These are phyloP conservation scores for Maudiozyma pseudohumilis DNA, from an alignment of 805 yeast genomes.

Conservation along the genomic window DNA sequence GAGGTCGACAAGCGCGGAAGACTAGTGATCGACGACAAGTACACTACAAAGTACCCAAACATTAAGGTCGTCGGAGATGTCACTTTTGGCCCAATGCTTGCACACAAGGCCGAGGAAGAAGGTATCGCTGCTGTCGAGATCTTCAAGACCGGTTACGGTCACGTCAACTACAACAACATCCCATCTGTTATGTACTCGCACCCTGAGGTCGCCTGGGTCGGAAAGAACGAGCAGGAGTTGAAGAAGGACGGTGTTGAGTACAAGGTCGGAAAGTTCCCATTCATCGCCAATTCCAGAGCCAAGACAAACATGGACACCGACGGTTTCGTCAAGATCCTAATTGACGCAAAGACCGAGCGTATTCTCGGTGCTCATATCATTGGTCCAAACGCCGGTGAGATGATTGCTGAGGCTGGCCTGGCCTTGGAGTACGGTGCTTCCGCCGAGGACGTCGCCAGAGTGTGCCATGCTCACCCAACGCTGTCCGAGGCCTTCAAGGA, in stretches of 20 bases:
- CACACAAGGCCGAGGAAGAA: slow-evolving; percentile 99
- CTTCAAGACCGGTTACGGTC: slow-evolving; percentile 90
- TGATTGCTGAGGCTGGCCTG: slow-evolving; percentile 97
- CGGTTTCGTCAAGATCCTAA: slow-evolving; percentile 90
- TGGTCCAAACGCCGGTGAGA: slow-evolving; percentile 98
- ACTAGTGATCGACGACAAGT: slow-evolving; percentile 87
- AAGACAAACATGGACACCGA: slow-evolving; percentile 96
- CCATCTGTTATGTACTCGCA: slow-evolving; percentile 99
- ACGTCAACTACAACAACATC: slow-evolving; percentile 94
- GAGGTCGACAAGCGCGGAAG: slow-evolving; percentile 90
- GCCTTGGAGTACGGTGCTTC: slow-evolving; percentile 98
- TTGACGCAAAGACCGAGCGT: slow-evolving; percentile 96
- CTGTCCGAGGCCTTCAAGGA: slow-evolving; percentile 96
- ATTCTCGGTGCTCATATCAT: slow-evolving; percentile 92
- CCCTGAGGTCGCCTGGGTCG: slow-evolving; percentile 99
- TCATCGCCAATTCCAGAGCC: slow-evolving; percentile 98
- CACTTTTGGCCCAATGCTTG: slow-evolving; percentile 98
- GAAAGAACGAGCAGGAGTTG: slow-evolving; percentile 89
- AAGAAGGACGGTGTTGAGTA: slow-evolving; percentile 86
- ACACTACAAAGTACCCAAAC: slow-evolving; percentile 83
- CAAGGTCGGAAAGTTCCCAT: slow-evolving; percentile 96
- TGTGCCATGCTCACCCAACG: slow-evolving; percentile 98
- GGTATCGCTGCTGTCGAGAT: slow-evolving; percentile 97
- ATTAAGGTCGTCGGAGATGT: slow-evolving; percentile 97
- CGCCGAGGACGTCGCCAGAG: slow-evolving; percentile 94